Evolutionary conservation across 331 rosid species (phyloP).

Genomic region (Quercus lobata): DNA sequence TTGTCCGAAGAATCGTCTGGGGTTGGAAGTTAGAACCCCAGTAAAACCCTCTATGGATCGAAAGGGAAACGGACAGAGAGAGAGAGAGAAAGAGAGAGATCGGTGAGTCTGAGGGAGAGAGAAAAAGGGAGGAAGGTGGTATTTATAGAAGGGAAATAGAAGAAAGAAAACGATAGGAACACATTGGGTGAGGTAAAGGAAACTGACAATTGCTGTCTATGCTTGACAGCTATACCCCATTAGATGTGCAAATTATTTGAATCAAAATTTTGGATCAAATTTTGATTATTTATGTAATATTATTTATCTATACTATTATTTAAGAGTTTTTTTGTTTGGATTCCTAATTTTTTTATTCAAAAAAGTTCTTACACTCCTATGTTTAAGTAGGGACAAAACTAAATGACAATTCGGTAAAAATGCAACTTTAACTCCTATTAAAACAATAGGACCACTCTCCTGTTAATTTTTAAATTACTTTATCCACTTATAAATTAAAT

Average conservation of each 20-base stretch:
- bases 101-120: not conserved
- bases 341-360: too few relatives aligned
- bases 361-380: too few relatives aligned
- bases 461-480: too few relatives aligned
- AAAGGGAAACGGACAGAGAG: not conserved
- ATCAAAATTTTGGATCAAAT: not conserved
- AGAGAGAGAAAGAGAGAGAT: too few relatives aligned
- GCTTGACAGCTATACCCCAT: constrained; percentile 14
- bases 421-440: too few relatives aligned
- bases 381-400: too few relatives aligned
- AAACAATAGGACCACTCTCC: too few relatives aligned
- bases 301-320: too few relatives aligned
- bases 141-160: not conserved
- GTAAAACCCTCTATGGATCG: constrained; percentile 25
- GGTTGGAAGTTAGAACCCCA: constrained; percentile 51
- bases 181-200: not conserved
- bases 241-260: not conserved
- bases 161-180: not conserved
- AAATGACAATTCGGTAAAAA: too few relatives aligned
- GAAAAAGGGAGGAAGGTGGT: not conserved
- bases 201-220: not conserved
- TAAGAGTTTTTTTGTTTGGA: too few relatives aligned
- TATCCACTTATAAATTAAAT: too few relatives aligned
- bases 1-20: not conserved
- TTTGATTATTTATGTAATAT: too few relatives aligned